Base-by-base conservation (phyloP, 2,329 filamentous ascomycete species). In the Pyrenochaeta sp. region DNA sequence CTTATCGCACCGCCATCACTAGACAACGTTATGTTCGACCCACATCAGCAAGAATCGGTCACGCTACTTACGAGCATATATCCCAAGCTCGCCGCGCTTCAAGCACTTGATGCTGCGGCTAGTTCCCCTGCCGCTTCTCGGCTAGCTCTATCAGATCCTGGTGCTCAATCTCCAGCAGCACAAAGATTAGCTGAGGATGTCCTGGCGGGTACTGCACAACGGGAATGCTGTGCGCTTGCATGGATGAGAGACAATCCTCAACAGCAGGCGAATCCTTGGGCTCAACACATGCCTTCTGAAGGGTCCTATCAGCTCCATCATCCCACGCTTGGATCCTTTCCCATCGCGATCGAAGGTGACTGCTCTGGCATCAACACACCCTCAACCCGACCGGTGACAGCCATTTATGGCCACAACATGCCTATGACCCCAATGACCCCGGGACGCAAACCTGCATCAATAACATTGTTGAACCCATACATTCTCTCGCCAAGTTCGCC, bases 151-250 rank as follows among this genome's bases (percentile, higher is more conserved):
- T 78, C 89, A 10, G 88, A 89, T 71, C 88, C 88, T 1, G 72
- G 76, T 1, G 82, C 84, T 0, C 85, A 85, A 9, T 81, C 85
- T 0, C 82, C 80, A 30, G 86, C 83, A 1, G 73, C 85, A 1
- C 83, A 86, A 44, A 77, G 80, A 18, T 72, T 85, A 3, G 76
- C 80, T 29, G 83, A 88, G 61, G 75, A 80, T 2, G 75, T 79
- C 0, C 79, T 86, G 7, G 77, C 85, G 3, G 77, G 78, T 44
- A 81, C 85, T 22, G 87, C 87, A 0, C 83, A 88, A 63, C 78
- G 81, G 21, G 87, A 90, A 70, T 85, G 83, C 55, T 88, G 84
- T 17, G 79, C 85, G 2, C 79, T 92, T 2, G 82, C 88, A n/a
- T 90, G 86, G 81, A 68, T 60, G n/a, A 58, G 58, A n/a, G 66